Percentiles rank a stretch among this genome's conserved stretches.
Evolutionary conservation across 148 eudicot species (phyloP).

Genomic region (Vaccinium myrtillus): DNA sequence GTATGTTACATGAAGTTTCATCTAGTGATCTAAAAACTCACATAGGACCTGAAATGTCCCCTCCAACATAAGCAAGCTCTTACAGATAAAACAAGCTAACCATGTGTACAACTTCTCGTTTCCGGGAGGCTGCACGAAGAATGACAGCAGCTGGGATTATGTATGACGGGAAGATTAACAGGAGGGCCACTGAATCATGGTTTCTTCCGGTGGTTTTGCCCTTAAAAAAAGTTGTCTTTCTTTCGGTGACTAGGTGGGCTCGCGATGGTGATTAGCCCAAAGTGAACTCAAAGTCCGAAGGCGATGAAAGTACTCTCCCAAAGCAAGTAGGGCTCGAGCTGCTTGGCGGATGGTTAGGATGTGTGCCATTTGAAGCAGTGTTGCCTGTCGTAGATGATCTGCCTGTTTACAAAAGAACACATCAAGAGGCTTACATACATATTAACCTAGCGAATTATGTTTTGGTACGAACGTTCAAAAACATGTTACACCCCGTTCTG

Average conservation of each 20-base stretch:
- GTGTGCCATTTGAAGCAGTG: conserved; percentile 70
- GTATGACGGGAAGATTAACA: neutral
- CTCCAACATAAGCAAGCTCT: no score
- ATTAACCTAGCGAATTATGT: neutral
- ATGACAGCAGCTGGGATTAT: conserved; percentile 19
- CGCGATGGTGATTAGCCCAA: conserved; percentile 56
- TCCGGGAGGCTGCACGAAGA: conserved; percentile 19
- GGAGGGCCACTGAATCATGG: neutral
- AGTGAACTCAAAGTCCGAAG: conserved; percentile 63
- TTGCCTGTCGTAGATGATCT: conserved; percentile 76
- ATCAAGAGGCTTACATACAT: neutral
- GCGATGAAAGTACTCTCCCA: conserved; percentile 85
- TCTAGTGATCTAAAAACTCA: neutral
- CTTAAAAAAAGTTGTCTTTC: neutral
- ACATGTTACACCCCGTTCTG: neutral
- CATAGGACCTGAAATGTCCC: neutral
- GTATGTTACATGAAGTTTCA: conserved; percentile 9
- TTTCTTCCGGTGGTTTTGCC: conserved; percentile 3
- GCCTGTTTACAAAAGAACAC: conserved; percentile 50
- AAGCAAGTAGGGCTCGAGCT: conserved; percentile 72
- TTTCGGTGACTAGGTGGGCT: conserved; percentile 32
- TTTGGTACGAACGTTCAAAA: neutral
- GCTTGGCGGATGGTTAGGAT: conserved; percentile 67
- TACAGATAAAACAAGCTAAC: neutral
- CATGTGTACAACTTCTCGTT: conserved; percentile 14